Conservation (phyloP, 192 early-diverging fungal genomes). For the Coemansia sp. region DNA sequence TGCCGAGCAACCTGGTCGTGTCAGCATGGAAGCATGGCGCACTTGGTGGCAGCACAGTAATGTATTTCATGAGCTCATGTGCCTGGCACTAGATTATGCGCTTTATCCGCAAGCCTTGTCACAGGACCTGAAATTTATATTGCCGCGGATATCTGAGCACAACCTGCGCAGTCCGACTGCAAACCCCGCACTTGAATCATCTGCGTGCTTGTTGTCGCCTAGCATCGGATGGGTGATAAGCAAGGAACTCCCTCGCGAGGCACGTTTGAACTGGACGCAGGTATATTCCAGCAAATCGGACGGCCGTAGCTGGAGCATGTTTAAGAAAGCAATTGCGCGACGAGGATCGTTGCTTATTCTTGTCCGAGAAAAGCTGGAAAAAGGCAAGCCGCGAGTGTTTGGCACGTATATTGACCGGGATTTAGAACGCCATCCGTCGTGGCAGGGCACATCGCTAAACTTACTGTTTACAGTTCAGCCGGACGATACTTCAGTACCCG, state of each 20-base stretch:
- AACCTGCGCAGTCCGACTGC: slow-evolving; percentile 16
- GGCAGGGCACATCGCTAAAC: slow-evolving; percentile 61
- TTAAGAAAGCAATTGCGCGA: slow-evolving; percentile 27
- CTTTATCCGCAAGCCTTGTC: slow-evolving; percentile 11
- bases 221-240: slow-evolving; percentile 21
- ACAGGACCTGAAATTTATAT: background rate
- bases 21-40: slow-evolving; percentile 19
- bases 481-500: slow-evolving; percentile 1
- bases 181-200: background rate
- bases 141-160: slow-evolving; percentile 7
- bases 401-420: slow-evolving; percentile 67
- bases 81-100: slow-evolving; percentile 21
- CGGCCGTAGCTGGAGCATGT: slow-evolving; percentile 52
- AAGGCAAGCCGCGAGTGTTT: slow-evolving; percentile 62
- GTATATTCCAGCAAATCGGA: slow-evolving; percentile 36
- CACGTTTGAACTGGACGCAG: slow-evolving; percentile 26
- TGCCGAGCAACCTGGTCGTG: slow-evolving; percentile 11
- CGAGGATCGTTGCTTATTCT: slow-evolving; percentile 39
- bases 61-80: slow-evolving; percentile 26
- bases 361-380: slow-evolving; percentile 23
- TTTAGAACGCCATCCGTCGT: slow-evolving; percentile 59
- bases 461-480: slow-evolving; percentile 58
- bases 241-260: slow-evolving; percentile 27
- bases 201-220: slow-evolving; percentile 20
- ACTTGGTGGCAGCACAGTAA: slow-evolving; percentile 26